Evolutionary conservation across 2,329 filamentous ascomycete genomes (phyloP).

Genomic region (Diaporthe aspalathi): DNA sequence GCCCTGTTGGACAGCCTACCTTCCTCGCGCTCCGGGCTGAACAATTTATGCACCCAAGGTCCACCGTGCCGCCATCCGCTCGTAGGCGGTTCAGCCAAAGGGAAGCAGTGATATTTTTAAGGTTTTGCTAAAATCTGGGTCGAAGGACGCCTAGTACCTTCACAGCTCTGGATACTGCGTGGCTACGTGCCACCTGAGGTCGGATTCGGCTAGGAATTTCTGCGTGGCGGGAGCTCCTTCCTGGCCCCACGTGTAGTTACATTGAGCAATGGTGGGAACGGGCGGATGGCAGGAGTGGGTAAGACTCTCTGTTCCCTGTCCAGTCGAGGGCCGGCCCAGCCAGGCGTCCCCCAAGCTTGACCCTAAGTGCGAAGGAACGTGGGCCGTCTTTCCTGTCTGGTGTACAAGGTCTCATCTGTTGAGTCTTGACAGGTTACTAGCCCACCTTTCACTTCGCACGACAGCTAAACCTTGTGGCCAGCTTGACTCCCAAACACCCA

Average conservation of each 20-base stretch:
- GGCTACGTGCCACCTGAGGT: slow-evolving; percentile 9
- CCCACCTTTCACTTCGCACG: slow-evolving; percentile 12
- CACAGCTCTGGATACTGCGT: slow-evolving; percentile 3
- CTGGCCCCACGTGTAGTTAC: slow-evolving; percentile 10
- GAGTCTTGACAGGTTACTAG: slow-evolving; percentile 25
- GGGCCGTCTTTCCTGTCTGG: neutral
- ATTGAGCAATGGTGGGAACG: neutral
- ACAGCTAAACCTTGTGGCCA: slow-evolving; percentile 26
- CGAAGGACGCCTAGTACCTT: slow-evolving; percentile 1
- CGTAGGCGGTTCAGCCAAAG: neutral
- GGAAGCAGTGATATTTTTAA: slow-evolving; percentile 28
- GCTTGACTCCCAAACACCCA: slow-evolving; percentile 8
- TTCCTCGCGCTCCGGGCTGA: slow-evolving; percentile 5
- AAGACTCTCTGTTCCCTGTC: neutral
- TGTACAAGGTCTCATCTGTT: slow-evolving; percentile 24
- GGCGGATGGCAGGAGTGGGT: neutral
- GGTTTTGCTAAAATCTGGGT: slow-evolving; percentile 33
- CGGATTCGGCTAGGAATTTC: slow-evolving; percentile 5
- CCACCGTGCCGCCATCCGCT: slow-evolving; percentile 25
- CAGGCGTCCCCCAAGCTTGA: neutral
- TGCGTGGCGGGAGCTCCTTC: slow-evolving; percentile 3
- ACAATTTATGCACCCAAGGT: slow-evolving; percentile 17
- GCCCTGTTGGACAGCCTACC: slow-evolving; percentile 19
- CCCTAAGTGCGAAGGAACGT: slow-evolving; percentile 7
- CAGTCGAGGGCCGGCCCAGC: slow-evolving; percentile 3